Evolutionary conservation across 2,329 filamentous ascomycete species (phyloP).

Genomic region (Akanthomyces muscarius): DNA sequence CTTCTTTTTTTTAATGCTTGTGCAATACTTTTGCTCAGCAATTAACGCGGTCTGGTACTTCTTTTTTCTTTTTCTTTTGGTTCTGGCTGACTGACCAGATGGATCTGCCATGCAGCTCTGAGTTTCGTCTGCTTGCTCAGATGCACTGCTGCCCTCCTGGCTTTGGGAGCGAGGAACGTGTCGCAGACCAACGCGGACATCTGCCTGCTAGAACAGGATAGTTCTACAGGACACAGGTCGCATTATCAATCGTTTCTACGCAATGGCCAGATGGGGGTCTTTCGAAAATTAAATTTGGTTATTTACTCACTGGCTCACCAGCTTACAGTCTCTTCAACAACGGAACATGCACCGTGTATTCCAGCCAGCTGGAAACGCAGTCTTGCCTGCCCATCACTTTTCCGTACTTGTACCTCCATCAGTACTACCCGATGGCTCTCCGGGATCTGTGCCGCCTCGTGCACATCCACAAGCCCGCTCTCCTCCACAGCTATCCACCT

Average conservation of each 20-base stretch:
- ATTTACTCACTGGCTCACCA: background rate
- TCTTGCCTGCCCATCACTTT: background rate
- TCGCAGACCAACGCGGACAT: too few species aligned
- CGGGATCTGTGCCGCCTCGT: background rate
- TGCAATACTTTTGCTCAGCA: background rate
- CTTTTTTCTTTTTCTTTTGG: background rate
- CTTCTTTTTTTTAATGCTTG: background rate
- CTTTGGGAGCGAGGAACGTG: too few species aligned
- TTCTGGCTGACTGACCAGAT: too few species aligned
- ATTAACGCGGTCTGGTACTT: background rate
- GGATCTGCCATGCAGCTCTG: too few species aligned
- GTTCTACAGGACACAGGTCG: too few species aligned
- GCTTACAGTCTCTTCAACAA: background rate
- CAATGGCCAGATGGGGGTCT: too few species aligned
- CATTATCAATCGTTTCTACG: too few species aligned
- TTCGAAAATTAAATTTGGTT: too few species aligned
- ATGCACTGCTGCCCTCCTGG: too few species aligned
- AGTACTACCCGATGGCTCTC: background rate
- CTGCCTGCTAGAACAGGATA: too few species aligned
- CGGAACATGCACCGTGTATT: background rate
- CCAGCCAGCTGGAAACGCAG: constrained; percentile 4
- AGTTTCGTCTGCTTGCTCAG: too few species aligned
- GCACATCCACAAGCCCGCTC: background rate
- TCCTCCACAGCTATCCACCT: background rate
- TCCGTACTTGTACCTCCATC: background rate